Evolutionary conservation across 164 flowering plant genomes (phyloP), one percentile per base, ranked within the genome.

Genomic region (Dillenia turbinata): DNA sequence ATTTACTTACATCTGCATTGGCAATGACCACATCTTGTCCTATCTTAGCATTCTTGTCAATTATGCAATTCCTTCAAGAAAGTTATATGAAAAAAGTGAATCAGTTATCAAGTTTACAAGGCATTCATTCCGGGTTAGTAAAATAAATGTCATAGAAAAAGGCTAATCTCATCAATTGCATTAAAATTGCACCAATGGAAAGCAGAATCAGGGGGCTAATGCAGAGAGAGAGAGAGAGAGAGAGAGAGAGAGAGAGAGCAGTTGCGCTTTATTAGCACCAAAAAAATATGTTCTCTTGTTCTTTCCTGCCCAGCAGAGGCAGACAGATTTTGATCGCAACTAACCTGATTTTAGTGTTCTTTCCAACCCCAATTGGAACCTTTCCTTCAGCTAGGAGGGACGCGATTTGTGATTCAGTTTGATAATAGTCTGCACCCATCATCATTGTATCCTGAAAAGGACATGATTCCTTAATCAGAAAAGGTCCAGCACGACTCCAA

Each of bases 391-490:
- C 96, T 15, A 91, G 76, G n/a, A 85, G 75, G 65, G 92, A 81
- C 49, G 96, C 97, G 69, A 91, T 87, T 77, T 94, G 97, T 43
- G 92, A 73, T 67, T 94, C 97, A 10, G 99, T 94, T 70, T 89
- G 96, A 62, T 94, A 94, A 64, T 80, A 85, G 66, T 94, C 96
- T n/a, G 97, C 99, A 57, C 99, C 99, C 99, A 94, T 89, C 99
- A 94, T 86, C 96, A 94, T 81, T 2, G 97, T 88, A 73, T 94
- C 96, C 97, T 90, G 80, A 47, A 72, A 76, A 47, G 10, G 49
- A 56, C 40, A 33, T 33, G 40, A 33, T 33, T 4, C 7, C 7
- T 6, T 5, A 33, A 33, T 5, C 7, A 33, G 40, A 33, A 33
- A 33, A 33, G 40, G 40, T 33, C 40, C 40, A 33, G 6, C 40